These are phyloP conservation scores for Tylopilus sp. DNA, from an alignment of 768 basidiomycete species.

Conservation along the genomic window DNA sequence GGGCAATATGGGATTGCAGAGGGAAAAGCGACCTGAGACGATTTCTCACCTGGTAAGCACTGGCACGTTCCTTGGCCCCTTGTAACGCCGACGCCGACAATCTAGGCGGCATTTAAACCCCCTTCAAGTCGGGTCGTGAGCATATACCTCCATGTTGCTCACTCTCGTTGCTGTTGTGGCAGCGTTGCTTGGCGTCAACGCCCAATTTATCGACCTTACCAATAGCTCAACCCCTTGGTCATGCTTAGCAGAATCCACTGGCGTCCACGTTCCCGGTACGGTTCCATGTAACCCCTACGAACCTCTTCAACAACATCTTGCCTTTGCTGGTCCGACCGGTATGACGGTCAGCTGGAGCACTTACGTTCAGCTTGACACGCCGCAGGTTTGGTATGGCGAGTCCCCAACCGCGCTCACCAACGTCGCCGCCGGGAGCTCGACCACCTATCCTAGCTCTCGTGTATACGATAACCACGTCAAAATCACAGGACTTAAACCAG, in stretches of 20 bases:
- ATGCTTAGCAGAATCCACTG: slow-evolving; percentile 27
- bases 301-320: slow-evolving; percentile 26
- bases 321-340: slow-evolving; percentile 23
- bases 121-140: not conserved
- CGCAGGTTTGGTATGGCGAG: slow-evolving; percentile 26
- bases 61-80: not conserved
- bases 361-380: slow-evolving; percentile 14
- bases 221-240: slow-evolving; percentile 12
- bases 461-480: slow-evolving; percentile 30
- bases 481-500: slow-evolving; percentile 21
- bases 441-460: slow-evolving; percentile 23
- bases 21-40: not conserved
- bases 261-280: slow-evolving; percentile 26
- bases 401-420: slow-evolving; percentile 16
- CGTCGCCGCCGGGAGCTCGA: slow-evolving; percentile 19
- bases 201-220: slow-evolving; percentile 15
- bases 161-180: not conserved
- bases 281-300: slow-evolving; percentile 28
- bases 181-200: slow-evolving; percentile 8
- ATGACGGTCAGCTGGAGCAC: slow-evolving; percentile 30
- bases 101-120: slow-evolving; percentile 4
- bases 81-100: not conserved
- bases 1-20: not conserved
- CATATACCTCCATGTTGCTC: slow-evolving; percentile 5
- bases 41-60: slow-evolving; percentile 1